Conservation (phyloP, 2,329 filamentous ascomycete species). For the Alternaria sp. region DNA sequence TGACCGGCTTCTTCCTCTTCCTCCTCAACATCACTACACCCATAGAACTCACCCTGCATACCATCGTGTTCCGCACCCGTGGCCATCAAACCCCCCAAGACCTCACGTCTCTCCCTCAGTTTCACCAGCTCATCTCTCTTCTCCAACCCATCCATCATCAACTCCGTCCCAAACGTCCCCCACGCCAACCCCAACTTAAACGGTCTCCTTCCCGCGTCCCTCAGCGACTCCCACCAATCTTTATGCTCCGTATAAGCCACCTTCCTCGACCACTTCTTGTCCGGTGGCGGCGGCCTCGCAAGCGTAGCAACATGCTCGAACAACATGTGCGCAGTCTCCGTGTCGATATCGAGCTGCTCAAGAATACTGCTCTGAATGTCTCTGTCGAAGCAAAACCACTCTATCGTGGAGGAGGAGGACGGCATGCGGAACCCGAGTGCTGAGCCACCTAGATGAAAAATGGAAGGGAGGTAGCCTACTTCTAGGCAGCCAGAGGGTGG, state of each 20-base stretch:
- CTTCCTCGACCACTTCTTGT: constrained; percentile 12
- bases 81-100: rapidly evolving
- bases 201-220: constrained; percentile 32
- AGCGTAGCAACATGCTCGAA: constrained; percentile 35
- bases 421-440: constrained; percentile 33
- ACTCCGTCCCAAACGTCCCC: constrained; percentile 20
- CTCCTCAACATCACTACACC: not conserved
- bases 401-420: constrained; percentile 6
- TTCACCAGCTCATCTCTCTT: not conserved
- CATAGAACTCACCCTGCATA: too few relatives aligned
- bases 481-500: constrained; percentile 26
- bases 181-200: constrained; percentile 42
- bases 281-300: constrained; percentile 5
- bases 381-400: constrained; percentile 36
- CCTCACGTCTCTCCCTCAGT: not conserved
- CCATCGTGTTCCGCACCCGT: not conserved
- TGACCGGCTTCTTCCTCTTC: not conserved
- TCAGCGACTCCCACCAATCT: constrained; percentile 28
- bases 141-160: not conserved
- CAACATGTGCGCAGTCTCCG: constrained; percentile 3
- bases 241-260: constrained; percentile 31
- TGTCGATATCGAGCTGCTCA: constrained; percentile 2
- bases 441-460: constrained; percentile 29
- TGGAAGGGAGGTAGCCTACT: constrained; percentile 27
- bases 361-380: constrained; percentile 17